Evolutionary conservation across 2,329 filamentous ascomycete genomes (phyloP).

Genomic region (Botrytis galanthina): DNA sequence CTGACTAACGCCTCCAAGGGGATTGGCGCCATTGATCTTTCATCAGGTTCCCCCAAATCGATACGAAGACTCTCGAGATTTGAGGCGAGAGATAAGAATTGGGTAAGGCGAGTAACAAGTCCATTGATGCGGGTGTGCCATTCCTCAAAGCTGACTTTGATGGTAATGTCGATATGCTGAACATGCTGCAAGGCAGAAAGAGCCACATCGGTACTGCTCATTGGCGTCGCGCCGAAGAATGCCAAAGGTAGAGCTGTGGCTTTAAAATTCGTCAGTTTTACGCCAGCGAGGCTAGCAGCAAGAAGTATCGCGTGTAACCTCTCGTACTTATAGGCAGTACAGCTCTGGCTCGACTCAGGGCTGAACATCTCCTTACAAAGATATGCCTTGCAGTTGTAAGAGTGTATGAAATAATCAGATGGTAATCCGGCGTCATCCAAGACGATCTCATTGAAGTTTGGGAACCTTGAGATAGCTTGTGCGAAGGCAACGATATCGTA

Average conservation of each 20-base stretch:
- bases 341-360: rapidly evolving
- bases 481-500: neutral
- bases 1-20: neutral
- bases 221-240: neutral
- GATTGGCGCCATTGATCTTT: neutral
- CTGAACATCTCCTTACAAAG: neutral
- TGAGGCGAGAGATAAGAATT: neutral
- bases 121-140: neutral
- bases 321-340: neutral
- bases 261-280: neutral
- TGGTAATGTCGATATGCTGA: neutral
- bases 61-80: neutral
- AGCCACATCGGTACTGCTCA: neutral
- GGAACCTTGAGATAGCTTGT: neutral
- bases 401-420: neutral
- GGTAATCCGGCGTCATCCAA: neutral
- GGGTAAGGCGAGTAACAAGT: neutral
- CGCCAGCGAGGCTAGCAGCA: neutral
- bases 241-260: neutral
- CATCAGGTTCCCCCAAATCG: neutral
- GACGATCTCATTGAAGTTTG: neutral
- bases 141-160: neutral
- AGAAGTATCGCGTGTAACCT: neutral
- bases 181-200: neutral
- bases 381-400: neutral